These are phyloP conservation scores for Zymoseptoria tritici DNA, from an alignment of 2,329 filamentous ascomycete genomes.

Conservation along the genomic window DNA sequence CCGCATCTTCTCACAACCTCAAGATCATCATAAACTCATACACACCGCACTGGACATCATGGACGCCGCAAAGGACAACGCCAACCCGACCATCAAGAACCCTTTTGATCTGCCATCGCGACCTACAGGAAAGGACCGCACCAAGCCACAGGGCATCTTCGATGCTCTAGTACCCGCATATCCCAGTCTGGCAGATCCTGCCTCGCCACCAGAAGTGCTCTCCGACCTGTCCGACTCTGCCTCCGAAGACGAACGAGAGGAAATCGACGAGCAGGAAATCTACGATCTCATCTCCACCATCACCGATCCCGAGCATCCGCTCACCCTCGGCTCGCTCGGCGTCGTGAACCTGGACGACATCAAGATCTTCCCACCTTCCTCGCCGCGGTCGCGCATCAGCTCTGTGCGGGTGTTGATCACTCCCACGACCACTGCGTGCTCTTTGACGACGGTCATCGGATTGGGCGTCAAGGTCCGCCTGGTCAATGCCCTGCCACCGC, in stretches of 20 bases:
- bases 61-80: slow-evolving; percentile 55
- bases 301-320: slow-evolving; percentile 90
- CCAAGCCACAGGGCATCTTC: slow-evolving; percentile 45
- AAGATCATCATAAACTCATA: background rate
- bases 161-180: slow-evolving; percentile 45
- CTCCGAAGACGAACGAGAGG: slow-evolving; percentile 59
- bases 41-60: slow-evolving; percentile 14
- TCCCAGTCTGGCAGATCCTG: slow-evolving; percentile 34
- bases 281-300: slow-evolving; percentile 94
- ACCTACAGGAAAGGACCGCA: slow-evolving; percentile 35
- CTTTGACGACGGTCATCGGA: slow-evolving; percentile 90
- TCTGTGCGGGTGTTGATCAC: slow-evolving; percentile 83
- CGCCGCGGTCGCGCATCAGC: slow-evolving; percentile 55
- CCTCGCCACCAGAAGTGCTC: slow-evolving; percentile 27
- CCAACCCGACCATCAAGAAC: slow-evolving; percentile 88
- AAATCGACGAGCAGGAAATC: slow-evolving; percentile 94
- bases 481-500: slow-evolving; percentile 82
- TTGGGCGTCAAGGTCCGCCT: slow-evolving; percentile 85
- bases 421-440: slow-evolving; percentile 94
- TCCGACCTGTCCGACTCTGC: slow-evolving; percentile 43
- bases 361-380: slow-evolving; percentile 62
- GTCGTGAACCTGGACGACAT: slow-evolving; percentile 97
- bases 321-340: slow-evolving; percentile 84
- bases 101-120: slow-evolving; percentile 82
- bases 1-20: background rate